Percentiles rank a stretch among this genome's conserved stretches.
Evolutionary conservation across 2,329 filamentous ascomycete genomes (phyloP).

Genomic region (Penicillium nordicum): DNA sequence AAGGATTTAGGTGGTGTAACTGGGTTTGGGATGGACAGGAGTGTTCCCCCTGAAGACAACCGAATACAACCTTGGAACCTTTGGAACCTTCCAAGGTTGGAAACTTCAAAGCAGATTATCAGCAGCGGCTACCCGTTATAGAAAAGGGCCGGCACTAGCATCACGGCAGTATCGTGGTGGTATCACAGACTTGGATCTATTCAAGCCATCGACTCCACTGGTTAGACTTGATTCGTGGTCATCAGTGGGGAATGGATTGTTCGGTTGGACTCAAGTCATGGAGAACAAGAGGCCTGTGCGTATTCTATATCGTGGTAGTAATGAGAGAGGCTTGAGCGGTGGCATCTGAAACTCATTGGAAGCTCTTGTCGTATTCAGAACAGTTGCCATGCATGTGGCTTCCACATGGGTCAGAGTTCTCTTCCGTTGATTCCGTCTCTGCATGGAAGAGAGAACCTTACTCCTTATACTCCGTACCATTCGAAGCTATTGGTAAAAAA

Average conservation of each 20-base stretch:
- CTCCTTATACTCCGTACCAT: too few species aligned
- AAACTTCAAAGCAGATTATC: not conserved
- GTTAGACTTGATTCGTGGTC: not conserved
- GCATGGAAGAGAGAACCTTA: not conserved
- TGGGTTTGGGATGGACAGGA: not conserved
- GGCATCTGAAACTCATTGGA: not conserved
- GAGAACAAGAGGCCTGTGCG: not conserved
- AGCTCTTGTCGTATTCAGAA: not conserved
- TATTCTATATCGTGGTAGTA: not conserved
- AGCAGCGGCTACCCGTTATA: not conserved
- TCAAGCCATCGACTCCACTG: not conserved
- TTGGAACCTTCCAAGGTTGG: not conserved
- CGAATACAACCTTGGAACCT: too few species aligned
- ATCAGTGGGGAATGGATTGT: not conserved
- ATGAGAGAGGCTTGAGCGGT: not conserved
- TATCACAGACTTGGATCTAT: not conserved
- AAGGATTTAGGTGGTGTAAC: not conserved
- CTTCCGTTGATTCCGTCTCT: not conserved
- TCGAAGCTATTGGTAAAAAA: not conserved
- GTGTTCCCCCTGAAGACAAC: not conserved
- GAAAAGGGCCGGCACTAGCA: not conserved
- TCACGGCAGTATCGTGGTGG: not conserved
- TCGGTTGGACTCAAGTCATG: not conserved
- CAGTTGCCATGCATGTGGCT: not conserved
- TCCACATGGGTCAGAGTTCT: not conserved